phyloP scores from a whole-genome alignment of 495 filamentous ascomycete genomes.

The Lepidopterella palustris region DNA sequence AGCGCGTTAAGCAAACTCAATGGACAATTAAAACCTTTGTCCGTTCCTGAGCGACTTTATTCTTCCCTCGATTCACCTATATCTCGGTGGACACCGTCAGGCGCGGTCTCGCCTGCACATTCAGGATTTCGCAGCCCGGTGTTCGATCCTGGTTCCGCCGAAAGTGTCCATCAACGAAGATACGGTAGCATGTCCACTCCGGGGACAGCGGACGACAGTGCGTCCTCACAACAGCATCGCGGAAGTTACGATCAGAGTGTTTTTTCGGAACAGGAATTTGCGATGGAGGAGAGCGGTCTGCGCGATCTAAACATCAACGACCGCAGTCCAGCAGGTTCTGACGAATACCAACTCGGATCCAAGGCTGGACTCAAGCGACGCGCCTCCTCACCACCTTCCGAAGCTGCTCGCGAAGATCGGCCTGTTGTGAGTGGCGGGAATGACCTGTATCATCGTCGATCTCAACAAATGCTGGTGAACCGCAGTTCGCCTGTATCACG shows the following conservation, averaged over 20 bases:
- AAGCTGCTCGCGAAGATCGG: constrained; percentile 52
- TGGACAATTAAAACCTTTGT: constrained; percentile 32
- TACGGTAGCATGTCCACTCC: constrained; percentile 47
- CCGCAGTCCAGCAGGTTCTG: constrained; percentile 40
- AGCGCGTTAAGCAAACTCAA: constrained; percentile 28
- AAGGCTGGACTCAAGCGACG: constrained; percentile 64
- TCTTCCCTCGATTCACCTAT: constrained; percentile 30
- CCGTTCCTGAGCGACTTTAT: constrained; percentile 33
- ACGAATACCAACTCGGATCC: constrained; percentile 40
- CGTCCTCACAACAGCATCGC: constrained; percentile 42
- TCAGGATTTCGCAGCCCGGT: constrained; percentile 42
- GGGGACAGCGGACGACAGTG: constrained; percentile 35
- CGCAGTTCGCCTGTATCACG: constrained; percentile 51
- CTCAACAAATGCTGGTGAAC: constrained; percentile 50
- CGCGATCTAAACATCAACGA: constrained; percentile 39
- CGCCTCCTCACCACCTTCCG: constrained; percentile 66
- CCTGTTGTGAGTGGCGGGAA: constrained; percentile 51
- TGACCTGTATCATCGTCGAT: constrained; percentile 59
- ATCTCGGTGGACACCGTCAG: constrained; percentile 31
- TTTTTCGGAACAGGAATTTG: constrained; percentile 56
- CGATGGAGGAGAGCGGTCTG: constrained; percentile 38
- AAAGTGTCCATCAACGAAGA: constrained; percentile 44
- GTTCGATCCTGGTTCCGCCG: constrained; percentile 38
- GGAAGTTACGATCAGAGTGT: constrained; percentile 58
- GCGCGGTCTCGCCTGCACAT: constrained; percentile 32